Evolutionary conservation across 441 rosid species (phyloP).

Genomic region (Mallotus japonicus): DNA sequence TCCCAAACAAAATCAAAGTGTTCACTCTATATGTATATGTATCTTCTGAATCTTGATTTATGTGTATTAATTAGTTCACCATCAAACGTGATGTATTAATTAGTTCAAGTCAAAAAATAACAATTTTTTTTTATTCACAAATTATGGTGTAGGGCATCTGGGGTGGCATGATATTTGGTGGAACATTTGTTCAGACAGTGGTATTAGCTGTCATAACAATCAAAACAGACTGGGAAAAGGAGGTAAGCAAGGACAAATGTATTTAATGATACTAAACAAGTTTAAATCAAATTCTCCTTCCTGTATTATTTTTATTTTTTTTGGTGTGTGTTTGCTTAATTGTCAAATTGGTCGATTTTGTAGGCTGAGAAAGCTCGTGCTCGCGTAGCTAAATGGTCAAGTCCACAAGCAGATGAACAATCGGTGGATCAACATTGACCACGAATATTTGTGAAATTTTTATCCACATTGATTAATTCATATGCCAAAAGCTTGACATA

Average conservation of each 20-base stretch:
- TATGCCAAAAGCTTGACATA: no score
- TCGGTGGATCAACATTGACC: not conserved
- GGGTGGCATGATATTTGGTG: conserved; percentile 84
- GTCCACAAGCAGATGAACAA: conserved; percentile 5
- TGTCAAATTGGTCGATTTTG: not conserved
- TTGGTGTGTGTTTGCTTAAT: no score
- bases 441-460: no score
- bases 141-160: conserved; percentile 49
- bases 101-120: no score
- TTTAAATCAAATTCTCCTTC: not conserved
- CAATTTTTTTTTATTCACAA: no score
- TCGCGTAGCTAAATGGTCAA: conserved; percentile 38
- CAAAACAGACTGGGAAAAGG: conserved; percentile 53
- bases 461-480: no score
- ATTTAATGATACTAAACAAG: not conserved
- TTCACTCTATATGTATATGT: no score
- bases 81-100: no score
- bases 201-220: conserved; percentile 41
- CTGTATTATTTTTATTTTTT: no score
- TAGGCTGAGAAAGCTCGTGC: conserved; percentile 43
- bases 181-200: conserved; percentile 59
- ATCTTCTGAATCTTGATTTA: no score
- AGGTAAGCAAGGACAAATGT: conserved; percentile 34
- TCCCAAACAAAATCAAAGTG: no score
- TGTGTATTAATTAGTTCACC: no score